A percentile compares a stretch with the other conserved stretches of the same genome.
Evolutionary conservation across 2,329 filamentous ascomycete species (phyloP).

Genomic region (Dryadomyces quercus-mongolicae): DNA sequence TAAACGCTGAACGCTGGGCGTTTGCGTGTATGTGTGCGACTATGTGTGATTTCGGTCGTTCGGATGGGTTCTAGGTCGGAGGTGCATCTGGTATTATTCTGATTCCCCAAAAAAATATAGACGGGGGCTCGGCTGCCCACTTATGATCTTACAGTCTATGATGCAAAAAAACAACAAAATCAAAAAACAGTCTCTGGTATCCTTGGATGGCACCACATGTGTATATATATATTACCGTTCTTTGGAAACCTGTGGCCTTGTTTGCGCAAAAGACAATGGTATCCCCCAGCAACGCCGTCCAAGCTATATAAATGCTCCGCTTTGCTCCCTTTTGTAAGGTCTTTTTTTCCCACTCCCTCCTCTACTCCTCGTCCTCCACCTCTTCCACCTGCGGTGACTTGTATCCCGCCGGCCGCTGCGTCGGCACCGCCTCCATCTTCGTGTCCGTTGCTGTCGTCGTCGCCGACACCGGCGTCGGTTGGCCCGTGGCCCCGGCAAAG

Average conservation of each 20-base stretch:
- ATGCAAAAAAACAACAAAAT: too few relatives aligned
- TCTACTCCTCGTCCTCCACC: slow-evolving; percentile 18
- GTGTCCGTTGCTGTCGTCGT: slow-evolving; percentile 46
- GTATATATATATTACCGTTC: background rate
- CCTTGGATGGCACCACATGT: background rate
- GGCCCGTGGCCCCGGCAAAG: slow-evolving; percentile 41
- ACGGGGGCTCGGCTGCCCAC: too few relatives aligned
- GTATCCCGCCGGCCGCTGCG: slow-evolving; percentile 29
- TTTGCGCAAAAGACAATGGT: background rate
- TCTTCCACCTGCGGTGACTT: slow-evolving; percentile 27
- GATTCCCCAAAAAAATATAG: too few relatives aligned
- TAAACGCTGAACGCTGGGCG: too few relatives aligned
- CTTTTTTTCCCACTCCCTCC: background rate
- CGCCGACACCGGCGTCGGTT: slow-evolving; percentile 37
- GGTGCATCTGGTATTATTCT: too few relatives aligned
- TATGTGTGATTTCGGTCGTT: too few relatives aligned
- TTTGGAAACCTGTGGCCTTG: background rate
- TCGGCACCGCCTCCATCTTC: slow-evolving; percentile 32
- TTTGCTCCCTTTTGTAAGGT: background rate
- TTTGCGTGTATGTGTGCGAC: too few relatives aligned
- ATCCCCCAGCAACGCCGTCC: too few relatives aligned
- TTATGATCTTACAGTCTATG: too few relatives aligned
- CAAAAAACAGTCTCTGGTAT: too few relatives aligned
- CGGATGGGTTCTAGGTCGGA: too few relatives aligned
- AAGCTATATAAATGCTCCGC: background rate